Evolutionary conservation across 2,329 filamentous ascomycete genomes (phyloP).

Genomic region (Lasiodiplodia gonubiensis): DNA sequence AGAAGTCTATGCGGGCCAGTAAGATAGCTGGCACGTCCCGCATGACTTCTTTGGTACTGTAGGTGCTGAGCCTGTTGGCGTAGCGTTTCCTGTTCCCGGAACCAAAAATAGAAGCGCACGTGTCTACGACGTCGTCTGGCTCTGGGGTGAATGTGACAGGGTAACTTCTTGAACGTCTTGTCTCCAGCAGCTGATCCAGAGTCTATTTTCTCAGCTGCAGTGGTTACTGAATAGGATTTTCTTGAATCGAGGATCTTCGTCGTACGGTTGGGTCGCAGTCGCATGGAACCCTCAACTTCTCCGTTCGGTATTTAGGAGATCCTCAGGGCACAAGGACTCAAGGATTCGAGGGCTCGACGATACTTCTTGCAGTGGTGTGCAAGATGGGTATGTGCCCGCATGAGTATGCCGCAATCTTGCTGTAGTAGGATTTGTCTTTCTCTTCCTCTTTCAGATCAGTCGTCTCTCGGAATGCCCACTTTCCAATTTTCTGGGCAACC

Average conservation of each 20-base stretch:
- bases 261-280: not conserved
- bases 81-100: not conserved
- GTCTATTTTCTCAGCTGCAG: not conserved
- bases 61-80: not conserved
- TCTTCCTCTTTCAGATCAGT: not conserved
- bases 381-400: not conserved
- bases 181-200: not conserved
- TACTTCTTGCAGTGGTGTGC: not conserved
- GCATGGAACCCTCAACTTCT: not conserved
- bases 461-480: not conserved
- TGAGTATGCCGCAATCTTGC: not conserved
- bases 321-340: not conserved
- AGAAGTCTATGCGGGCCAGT: not conserved
- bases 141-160: not conserved
- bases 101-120: not conserved
- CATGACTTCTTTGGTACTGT: not conserved
- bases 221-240: not conserved
- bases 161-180: not conserved
- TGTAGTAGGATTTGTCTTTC: not conserved
- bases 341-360: no score
- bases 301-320: not conserved
- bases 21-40: not conserved
- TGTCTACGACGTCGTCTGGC: not conserved
- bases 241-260: not conserved
- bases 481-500: conserved; percentile 6